Evolutionary conservation across 768 basidiomycete genomes (phyloP).

Genomic region (Tylopilus subfusipes): DNA sequence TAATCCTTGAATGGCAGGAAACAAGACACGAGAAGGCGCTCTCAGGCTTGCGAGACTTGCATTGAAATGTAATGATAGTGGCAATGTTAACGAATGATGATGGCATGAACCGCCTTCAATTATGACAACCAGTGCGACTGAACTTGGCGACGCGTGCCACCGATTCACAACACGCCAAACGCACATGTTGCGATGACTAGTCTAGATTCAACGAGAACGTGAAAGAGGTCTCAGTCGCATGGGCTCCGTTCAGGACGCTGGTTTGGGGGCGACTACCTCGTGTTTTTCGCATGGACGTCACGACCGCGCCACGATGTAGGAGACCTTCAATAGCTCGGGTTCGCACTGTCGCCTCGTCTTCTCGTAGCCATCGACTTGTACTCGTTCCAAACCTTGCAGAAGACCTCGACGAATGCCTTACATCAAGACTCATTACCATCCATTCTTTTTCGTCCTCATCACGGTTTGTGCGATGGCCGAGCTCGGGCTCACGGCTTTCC

Average conservation of each 20-base stretch:
- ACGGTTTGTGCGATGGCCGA: constrained; percentile 66
- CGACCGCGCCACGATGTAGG: constrained; percentile 23
- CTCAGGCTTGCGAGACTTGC: constrained; percentile 73
- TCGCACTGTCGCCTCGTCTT: constrained; percentile 8
- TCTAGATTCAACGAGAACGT: constrained; percentile 8
- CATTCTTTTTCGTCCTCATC: constrained; percentile 62
- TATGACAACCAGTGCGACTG: constrained; percentile 5
- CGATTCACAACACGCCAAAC: constrained; percentile 9
- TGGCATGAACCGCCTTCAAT: constrained; percentile 14
- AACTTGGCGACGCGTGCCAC: constrained; percentile 9
- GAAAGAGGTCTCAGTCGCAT: constrained; percentile 7
- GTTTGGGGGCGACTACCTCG: constrained; percentile 22
- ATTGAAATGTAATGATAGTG: constrained; percentile 37
- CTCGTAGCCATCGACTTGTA: constrained; percentile 12
- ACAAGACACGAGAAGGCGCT: constrained; percentile 87
- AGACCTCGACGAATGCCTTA: constrained; percentile 34
- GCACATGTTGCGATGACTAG: constrained; percentile 13
- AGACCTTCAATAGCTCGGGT: constrained; percentile 18
- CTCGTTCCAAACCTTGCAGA: constrained; percentile 8
- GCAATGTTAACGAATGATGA: constrained; percentile 14
- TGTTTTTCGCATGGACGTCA: constrained; percentile 32
- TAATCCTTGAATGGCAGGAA: constrained; percentile 47
- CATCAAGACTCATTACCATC: constrained; percentile 55
- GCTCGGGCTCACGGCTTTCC: constrained; percentile 69
- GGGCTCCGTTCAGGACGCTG: constrained; percentile 5